phyloP scores from a whole-genome alignment of 2,329 filamentous ascomycete genomes.

The Xylariales sp. region DNA sequence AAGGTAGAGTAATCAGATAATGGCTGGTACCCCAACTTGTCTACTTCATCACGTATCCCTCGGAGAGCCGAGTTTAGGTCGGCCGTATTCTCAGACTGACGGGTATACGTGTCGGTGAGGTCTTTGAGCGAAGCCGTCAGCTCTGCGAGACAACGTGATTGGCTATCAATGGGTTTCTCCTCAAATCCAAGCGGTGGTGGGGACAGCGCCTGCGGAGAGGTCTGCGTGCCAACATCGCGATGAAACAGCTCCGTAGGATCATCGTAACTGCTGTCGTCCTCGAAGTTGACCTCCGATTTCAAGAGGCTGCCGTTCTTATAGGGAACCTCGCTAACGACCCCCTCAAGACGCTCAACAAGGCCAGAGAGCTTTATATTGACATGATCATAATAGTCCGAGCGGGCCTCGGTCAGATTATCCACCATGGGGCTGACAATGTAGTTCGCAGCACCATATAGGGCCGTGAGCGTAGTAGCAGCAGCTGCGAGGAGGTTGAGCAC shows the following conservation, averaged over 20 bases:
- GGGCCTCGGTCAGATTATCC: constrained; percentile 45
- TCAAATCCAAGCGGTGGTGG: constrained; percentile 11
- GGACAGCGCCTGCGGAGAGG: constrained; percentile 48
- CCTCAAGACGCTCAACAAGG: constrained; percentile 48
- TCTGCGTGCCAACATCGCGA: constrained; percentile 76
- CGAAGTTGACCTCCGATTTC: constrained; percentile 12
- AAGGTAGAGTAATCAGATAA: constrained; percentile 33
- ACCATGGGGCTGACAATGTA: constrained; percentile 64
- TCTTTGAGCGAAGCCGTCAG: constrained; percentile 38
- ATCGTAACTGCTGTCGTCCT: constrained; percentile 43
- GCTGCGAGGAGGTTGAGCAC: constrained; percentile 57
- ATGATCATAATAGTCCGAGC: constrained; percentile 46
- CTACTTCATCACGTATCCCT: constrained; percentile 62
- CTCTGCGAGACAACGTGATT: constrained; percentile 36
- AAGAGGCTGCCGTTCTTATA: constrained; percentile 22
- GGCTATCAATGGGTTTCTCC: constrained; percentile 28
- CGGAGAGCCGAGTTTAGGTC: constrained; percentile 50
- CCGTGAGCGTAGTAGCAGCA: constrained; percentile 52
- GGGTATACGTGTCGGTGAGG: constrained; percentile 37
- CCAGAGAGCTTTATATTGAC: constrained; percentile 39
- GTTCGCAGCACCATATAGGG: constrained; percentile 67
- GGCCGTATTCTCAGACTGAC: constrained; percentile 43
- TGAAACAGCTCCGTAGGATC: constrained; percentile 78
- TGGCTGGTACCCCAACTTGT: constrained; percentile 48
- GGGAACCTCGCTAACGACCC: constrained; percentile 59